Base-by-base conservation (phyloP, 2,329 filamentous ascomycete species). In the Niveomyces coronatus region DNA sequence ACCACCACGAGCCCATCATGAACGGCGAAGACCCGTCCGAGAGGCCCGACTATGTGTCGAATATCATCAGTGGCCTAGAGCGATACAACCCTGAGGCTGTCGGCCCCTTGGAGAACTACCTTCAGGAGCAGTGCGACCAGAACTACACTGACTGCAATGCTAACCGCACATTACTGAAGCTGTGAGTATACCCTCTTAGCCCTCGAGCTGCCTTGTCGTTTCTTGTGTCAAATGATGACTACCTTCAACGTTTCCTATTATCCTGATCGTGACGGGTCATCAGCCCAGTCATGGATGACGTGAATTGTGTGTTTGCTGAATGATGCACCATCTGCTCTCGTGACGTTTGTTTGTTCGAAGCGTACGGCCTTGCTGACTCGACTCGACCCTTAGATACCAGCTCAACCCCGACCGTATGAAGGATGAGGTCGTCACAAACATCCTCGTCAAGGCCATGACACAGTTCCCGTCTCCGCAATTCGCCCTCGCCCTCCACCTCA, bases 1-100 rank as follows among this genome's bases (percentile, higher is more conserved):
- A 44, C 44, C 15, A 40, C 37, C 42, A 44, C 44, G 46, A 47
- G 13, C 53, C 47, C 67, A 74, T 50, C 49, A 76, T 77, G 74
- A 75, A 74, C 67, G 69, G 70, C 68, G 89, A 95, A 74, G 85
- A 88, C 65, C 84, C 85, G 70, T 80, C 85, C 54, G 85, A 94
- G 65, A 75, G 91, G 62, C 89, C 91, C 53, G 85, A 91, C 51
- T 80, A 91, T 62, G 93, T 98, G 64, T 82, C 86, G 59, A 73
- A 69, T 63, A 95, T 98, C 57, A 86, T 98, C 58, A 94, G 89
- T 67, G 89, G 91, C 52, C 85, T 98, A 47, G 91, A 98, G 66
- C 78, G 91, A 57, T 98, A 98, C 71, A 98, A 98, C 65, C 91
- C 91, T 29, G 91, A 98, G 70, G 94, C 91, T 36, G 94, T 93